Evolutionary conservation across 345 rosid species (phyloP), one percentile per base, ranked within the genome.

Genomic region (Nephelium lappaceum): DNA sequence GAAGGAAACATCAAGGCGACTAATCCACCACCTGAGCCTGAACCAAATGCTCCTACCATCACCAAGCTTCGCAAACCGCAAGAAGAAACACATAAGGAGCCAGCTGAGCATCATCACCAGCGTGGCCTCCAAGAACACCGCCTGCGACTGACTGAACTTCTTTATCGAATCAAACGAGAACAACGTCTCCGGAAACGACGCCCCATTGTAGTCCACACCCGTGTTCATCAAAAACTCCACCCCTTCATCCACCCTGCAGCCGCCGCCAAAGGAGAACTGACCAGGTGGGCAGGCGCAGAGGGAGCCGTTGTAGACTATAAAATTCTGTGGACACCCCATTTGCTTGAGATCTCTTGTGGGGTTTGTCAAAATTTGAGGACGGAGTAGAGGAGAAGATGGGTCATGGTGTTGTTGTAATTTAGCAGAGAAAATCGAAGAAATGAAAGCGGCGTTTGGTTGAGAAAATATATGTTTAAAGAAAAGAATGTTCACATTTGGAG

Each of bases 61-160:
- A 10, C 93, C 90, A 58, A 89, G 85, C 86, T 94, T 92, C 77
- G 81, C 80, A 79, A 91, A 91, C 91, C 99, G 84, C 84, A 96
- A 77, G 72, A 82, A 83, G 78, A 88, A 78, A 83, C 99, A 96
- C 70, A 91, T 88, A 6, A 83, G 0, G 19, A 96, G 84, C 99
- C 99, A 96, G 7, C 88, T 87, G 31, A 94, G 80, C 83, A 96
- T 71, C 89, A 94, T 73, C 15, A 89, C 85, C 1, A 86, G 80
- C 51, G 98, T 96, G 21, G 97, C 98, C 88, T 96, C 99, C 74
- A 96, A 73, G 89, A 96, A 96, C 6, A 96, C 86, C 11, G 97
- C 99, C 82, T 96, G 97, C 6, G 99, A 96, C 79, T 92, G 95
- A 63, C 93, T 91, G 79, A 94, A 88, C 88, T 88, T 91, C 79